Evolutionary conservation across 192 early-diverging fungal species (phyloP).

Genomic region (Podochytrium sp.): DNA sequence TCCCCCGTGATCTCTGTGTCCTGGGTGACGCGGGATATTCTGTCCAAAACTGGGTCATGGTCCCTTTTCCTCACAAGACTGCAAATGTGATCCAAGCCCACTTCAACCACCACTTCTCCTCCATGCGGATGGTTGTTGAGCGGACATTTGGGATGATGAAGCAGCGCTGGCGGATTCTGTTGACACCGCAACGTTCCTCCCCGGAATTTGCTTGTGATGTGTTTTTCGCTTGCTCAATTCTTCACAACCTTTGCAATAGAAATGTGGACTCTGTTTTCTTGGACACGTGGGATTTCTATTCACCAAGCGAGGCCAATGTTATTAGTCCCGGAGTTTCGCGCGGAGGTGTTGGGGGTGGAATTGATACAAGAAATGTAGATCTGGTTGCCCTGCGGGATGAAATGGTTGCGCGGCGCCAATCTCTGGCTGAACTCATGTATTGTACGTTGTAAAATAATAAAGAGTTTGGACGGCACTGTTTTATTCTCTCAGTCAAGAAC

Average conservation of each 20-base stretch:
- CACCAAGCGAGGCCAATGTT: neutral
- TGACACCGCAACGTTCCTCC: neutral
- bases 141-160: neutral
- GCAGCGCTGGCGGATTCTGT: neutral
- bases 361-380: too few species aligned
- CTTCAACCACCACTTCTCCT: neutral
- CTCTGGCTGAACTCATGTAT: neutral
- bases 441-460: too few species aligned
- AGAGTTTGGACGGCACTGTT: too few species aligned
- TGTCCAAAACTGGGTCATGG: neutral
- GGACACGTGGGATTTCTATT: neutral
- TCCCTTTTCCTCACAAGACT: neutral
- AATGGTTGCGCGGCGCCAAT: neutral
- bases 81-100: neutral
- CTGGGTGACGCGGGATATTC: neutral
- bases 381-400: neutral
- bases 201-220: conserved; percentile 2
- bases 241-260: conserved; percentile 8
- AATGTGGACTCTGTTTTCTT: neutral
- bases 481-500: too few species aligned
- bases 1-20: neutral
- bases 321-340: neutral
- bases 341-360: neutral
- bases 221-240: neutral
- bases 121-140: neutral